Conservation (phyloP, 225 moss, liverwort and hornwort genomes). For the Lunularia cruciata region DNA sequence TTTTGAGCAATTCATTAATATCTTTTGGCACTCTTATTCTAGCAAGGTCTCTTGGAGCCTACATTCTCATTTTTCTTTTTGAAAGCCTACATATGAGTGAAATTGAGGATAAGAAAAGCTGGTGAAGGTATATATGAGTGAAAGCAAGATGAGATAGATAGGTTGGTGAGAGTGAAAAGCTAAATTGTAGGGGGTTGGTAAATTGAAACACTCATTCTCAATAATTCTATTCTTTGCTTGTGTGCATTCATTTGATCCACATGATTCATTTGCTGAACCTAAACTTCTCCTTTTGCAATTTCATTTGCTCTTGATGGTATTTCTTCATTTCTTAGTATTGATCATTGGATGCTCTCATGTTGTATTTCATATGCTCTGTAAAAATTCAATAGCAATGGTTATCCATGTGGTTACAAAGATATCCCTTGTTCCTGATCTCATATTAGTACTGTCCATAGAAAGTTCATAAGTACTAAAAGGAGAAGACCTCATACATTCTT, state of each 20-base stretch:
- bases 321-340: constrained; percentile 44
- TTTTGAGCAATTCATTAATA: constrained; percentile 34
- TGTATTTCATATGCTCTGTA: constrained; percentile 47
- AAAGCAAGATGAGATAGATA: too few species aligned
- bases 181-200: neutral
- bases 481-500: too few species aligned
- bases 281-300: constrained; percentile 28
- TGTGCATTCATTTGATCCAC: constrained; percentile 45
- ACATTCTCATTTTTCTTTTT: constrained; percentile 40
- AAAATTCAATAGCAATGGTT: neutral
- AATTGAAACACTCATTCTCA: neutral
- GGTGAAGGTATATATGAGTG: too few species aligned
- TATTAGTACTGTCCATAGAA: too few species aligned
- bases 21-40: constrained; percentile 33
- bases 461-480: neutral
- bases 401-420: too few species aligned
- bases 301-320: constrained; percentile 40
- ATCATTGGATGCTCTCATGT: constrained; percentile 46
- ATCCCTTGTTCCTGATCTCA: too few species aligned
- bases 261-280: constrained; percentile 35
- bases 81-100: constrained; percentile 25
- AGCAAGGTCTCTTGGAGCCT: constrained; percentile 38
- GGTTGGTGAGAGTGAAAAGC: too few species aligned
- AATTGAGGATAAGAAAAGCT: too few species aligned
- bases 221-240: constrained; percentile 37